phyloP scores from a whole-genome alignment of 371 early-diverging fungal species.

The Dichotomocladium elegans region DNA sequence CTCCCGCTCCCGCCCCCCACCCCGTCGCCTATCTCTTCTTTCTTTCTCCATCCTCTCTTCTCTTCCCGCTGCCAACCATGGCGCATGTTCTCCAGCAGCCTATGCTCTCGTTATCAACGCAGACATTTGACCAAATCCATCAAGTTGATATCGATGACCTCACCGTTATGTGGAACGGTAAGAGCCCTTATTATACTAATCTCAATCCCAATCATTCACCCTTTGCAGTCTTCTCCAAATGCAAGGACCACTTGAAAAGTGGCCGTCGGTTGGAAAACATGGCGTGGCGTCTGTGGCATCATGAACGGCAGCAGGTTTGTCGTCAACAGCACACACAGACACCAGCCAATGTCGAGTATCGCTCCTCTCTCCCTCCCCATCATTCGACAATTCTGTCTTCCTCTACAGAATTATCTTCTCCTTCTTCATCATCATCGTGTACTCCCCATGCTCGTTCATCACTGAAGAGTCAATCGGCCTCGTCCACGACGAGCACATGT shows the following conservation, averaged over 20 bases:
- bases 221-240: constrained; percentile 34
- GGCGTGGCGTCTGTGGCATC: constrained; percentile 38
- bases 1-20: too few relatives aligned
- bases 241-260: constrained; percentile 42
- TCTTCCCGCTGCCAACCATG: too few relatives aligned
- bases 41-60: too few relatives aligned
- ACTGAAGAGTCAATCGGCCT: neutral
- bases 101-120: constrained; percentile 11
- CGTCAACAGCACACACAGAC: neutral
- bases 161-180: constrained; percentile 12
- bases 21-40: too few relatives aligned
- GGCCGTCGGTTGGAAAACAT: constrained; percentile 47
- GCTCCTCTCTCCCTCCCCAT: constrained; percentile 7
- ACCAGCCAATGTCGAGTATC: constrained; percentile 9
- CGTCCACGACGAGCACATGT: neutral
- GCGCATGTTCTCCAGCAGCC: constrained; percentile 8
- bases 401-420: too few relatives aligned
- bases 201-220: neutral
- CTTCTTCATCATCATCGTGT: too few relatives aligned
- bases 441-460: constrained; percentile 2
- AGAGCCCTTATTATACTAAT: neutral
- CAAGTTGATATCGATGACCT: constrained; percentile 7
- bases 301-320: constrained; percentile 6
- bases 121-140: constrained; percentile 3
- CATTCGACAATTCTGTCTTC: too few relatives aligned